Evolutionary conservation across 148 eudicot species (phyloP).

Genomic region (Camellia granthamiana): DNA sequence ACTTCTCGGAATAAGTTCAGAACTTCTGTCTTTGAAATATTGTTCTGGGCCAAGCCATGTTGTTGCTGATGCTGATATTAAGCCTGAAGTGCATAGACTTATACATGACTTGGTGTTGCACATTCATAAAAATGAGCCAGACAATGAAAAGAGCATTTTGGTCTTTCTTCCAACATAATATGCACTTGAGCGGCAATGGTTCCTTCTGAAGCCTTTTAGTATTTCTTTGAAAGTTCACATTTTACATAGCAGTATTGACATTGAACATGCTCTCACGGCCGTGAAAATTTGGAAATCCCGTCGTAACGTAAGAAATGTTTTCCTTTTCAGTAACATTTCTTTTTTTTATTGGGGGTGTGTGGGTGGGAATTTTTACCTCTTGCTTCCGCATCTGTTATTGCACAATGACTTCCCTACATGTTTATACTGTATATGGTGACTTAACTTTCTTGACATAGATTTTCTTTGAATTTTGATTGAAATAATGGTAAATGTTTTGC

Average conservation of each 20-base stretch:
- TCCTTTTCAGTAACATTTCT: background rate
- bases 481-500: background rate
- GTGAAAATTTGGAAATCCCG: constrained; percentile 82
- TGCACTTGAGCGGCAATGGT: constrained; percentile 84
- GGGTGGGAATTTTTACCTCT: background rate
- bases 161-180: constrained; percentile 89
- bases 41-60: constrained; percentile 64
- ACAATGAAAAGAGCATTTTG: constrained; percentile 85
- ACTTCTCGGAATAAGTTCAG: constrained; percentile 54
- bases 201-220: constrained; percentile 53
- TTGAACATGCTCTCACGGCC: constrained; percentile 77
- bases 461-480: background rate
- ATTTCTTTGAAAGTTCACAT: constrained; percentile 76
- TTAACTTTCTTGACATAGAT: background rate
- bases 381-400: background rate
- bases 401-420: background rate
- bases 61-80: constrained; percentile 57
- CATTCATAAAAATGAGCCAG: constrained; percentile 78
- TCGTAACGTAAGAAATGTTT: constrained; percentile 58
- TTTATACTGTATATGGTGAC: background rate
- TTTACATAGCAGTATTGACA: constrained; percentile 84
- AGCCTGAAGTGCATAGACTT: constrained; percentile 58
- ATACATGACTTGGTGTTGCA: constrained; percentile 69
- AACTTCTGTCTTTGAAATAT: constrained; percentile 47
- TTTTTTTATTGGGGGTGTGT: background rate